Evolutionary conservation across 495 filamentous ascomycete genomes (phyloP).

Genomic region (Xylaria cubensis): DNA sequence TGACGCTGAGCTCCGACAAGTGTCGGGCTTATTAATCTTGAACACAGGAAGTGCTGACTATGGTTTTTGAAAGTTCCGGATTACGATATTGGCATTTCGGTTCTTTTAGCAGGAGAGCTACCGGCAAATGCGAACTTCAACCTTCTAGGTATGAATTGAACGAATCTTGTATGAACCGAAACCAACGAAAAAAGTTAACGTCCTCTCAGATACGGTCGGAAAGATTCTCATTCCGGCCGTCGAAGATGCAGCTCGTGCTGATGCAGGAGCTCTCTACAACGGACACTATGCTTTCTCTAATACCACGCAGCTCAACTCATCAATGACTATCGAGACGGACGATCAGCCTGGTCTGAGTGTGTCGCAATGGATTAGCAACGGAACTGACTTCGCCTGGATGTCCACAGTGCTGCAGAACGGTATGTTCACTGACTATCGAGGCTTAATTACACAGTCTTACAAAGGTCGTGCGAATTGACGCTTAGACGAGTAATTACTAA

Average conservation of each 20-base stretch:
- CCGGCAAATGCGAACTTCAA: slow-evolving; percentile 43
- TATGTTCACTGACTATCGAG: background rate
- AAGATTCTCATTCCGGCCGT: slow-evolving; percentile 46
- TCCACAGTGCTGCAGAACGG: slow-evolving; percentile 41
- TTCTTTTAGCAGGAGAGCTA: slow-evolving; percentile 56
- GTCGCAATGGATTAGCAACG: slow-evolving; percentile 58
- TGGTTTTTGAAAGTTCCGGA: slow-evolving; percentile 47
- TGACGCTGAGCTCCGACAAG: background rate
- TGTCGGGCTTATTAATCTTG: background rate
- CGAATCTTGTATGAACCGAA: background rate
- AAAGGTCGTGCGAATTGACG: background rate
- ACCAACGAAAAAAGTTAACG: slow-evolving; percentile 12
- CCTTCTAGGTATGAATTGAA: slow-evolving; percentile 39
- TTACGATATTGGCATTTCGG: slow-evolving; percentile 59
- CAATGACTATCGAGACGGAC: slow-evolving; percentile 51
- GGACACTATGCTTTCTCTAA: slow-evolving; percentile 48
- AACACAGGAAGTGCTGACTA: background rate
- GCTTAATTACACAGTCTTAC: background rate
- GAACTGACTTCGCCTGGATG: slow-evolving; percentile 51
- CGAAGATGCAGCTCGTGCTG: slow-evolving; percentile 44
- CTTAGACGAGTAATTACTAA: background rate
- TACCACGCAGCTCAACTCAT: slow-evolving; percentile 43
- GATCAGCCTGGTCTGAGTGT: slow-evolving; percentile 54
- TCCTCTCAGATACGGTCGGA: slow-evolving; percentile 38
- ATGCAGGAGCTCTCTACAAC: slow-evolving; percentile 46